phyloP scores from a whole-genome alignment of 2,329 filamentous ascomycete genomes.

The Cordyceps sp. region DNA sequence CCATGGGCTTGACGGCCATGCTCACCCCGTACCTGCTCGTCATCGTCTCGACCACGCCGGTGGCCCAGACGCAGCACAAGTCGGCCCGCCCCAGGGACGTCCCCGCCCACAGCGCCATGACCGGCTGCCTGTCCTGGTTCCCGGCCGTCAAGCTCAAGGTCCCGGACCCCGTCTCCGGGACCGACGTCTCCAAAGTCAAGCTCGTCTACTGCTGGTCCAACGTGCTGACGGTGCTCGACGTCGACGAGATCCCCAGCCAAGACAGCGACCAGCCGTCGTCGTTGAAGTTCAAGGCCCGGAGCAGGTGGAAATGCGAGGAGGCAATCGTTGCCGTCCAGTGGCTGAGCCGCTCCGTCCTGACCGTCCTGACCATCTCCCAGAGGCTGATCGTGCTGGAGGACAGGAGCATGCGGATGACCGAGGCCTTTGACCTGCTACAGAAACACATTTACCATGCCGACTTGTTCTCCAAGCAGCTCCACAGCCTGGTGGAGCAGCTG shows the following conservation, averaged over 20 bases:
- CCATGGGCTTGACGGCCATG: slow-evolving; percentile 82
- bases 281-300: slow-evolving; percentile 67
- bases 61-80: slow-evolving; percentile 95
- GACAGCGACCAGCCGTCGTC: slow-evolving; percentile 64
- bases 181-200: slow-evolving; percentile 63
- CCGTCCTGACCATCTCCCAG: slow-evolving; percentile 86
- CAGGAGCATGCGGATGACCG: slow-evolving; percentile 72
- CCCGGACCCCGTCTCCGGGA: slow-evolving; percentile 47
- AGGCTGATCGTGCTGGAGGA: slow-evolving; percentile 87
- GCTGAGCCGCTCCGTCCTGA: slow-evolving; percentile 84
- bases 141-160: slow-evolving; percentile 85
- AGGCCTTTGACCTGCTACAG: slow-evolving; percentile 81
- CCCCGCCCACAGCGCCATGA: slow-evolving; percentile 77
- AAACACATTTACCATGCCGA: slow-evolving; percentile 88
- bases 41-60: slow-evolving; percentile 89
- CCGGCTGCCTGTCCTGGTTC: slow-evolving; percentile 92
- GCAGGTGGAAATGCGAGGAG: slow-evolving; percentile 85
- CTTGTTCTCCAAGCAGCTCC: slow-evolving; percentile 76
- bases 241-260: slow-evolving; percentile 53
- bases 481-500: slow-evolving; percentile 69
- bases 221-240: slow-evolving; percentile 81
- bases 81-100: slow-evolving; percentile 82
- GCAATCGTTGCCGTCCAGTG: slow-evolving; percentile 93
- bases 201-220: slow-evolving; percentile 98
- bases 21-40: slow-evolving; percentile 90